Evolutionary conservation across 1,284 basidiomycete genomes (phyloP).

Genomic region (Termitomyces sp.): DNA sequence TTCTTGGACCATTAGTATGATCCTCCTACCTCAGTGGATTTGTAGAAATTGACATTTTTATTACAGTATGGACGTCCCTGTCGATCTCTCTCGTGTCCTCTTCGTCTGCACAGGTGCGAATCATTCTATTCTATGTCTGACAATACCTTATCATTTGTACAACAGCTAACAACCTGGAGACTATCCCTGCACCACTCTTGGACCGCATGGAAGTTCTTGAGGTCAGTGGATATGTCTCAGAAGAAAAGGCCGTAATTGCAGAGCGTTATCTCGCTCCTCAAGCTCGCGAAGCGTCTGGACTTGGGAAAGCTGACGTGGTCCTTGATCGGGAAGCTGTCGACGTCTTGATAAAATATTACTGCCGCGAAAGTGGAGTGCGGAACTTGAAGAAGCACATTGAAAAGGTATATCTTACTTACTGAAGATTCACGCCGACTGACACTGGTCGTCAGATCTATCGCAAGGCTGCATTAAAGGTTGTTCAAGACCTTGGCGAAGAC

Average conservation of each 20-base stretch:
- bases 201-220: slow-evolving; percentile 98
- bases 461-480: slow-evolving; percentile 92
- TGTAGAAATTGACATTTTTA: background rate
- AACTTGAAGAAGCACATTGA: slow-evolving; percentile 96
- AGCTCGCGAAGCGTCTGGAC: slow-evolving; percentile 87
- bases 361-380: slow-evolving; percentile 92
- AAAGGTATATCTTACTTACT: slow-evolving; percentile 52
- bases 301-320: slow-evolving; percentile 79
- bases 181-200: slow-evolving; percentile 92
- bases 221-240: slow-evolving; percentile 94
- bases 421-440: background rate
- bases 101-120: slow-evolving; percentile 88
- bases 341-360: slow-evolving; percentile 92
- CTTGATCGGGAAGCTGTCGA: slow-evolving; percentile 82
- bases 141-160: background rate
- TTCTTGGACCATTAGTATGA: slow-evolving; percentile 60
- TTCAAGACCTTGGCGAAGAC: slow-evolving; percentile 88
- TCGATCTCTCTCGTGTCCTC: slow-evolving; percentile 92
- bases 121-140: background rate
- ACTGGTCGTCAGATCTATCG: slow-evolving; percentile 80
- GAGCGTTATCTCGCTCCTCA: slow-evolving; percentile 90
- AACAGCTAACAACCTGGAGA: slow-evolving; percentile 84
- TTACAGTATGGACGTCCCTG: slow-evolving; percentile 89
- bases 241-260: slow-evolving; percentile 94
- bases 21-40: background rate